Percentiles rank a stretch among this genome's conserved stretches.
phyloP scores from a whole-genome alignment of 2,329 filamentous ascomycete genomes.

The Monosporascus sp. region DNA sequence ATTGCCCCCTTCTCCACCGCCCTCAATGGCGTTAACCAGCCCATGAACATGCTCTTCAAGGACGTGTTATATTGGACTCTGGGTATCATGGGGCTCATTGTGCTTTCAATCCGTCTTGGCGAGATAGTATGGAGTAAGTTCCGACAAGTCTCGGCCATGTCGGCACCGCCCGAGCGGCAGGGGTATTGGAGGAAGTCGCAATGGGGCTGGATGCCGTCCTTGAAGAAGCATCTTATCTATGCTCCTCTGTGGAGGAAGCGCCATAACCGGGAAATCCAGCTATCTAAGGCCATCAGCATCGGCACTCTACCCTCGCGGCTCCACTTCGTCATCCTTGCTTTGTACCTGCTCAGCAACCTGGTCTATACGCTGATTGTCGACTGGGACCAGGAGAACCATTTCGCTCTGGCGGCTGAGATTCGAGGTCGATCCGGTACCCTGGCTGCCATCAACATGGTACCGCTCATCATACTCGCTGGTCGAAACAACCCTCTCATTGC shows the following conservation, averaged over 20 bases:
- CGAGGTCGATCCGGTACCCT: conserved; percentile 81
- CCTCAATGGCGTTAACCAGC: conserved; percentile 56
- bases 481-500: conserved; percentile 90
- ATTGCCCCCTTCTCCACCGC: conserved; percentile 51
- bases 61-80: conserved; percentile 56
- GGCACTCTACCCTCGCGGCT: conserved; percentile 62
- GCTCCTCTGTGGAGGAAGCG: conserved; percentile 60
- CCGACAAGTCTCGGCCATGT: conserved; percentile 56
- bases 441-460: conserved; percentile 84
- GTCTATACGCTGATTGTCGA: conserved; percentile 58
- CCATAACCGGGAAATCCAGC: conserved; percentile 61
- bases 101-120: conserved; percentile 47
- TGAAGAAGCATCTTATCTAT: conserved; percentile 59
- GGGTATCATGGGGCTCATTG: conserved; percentile 47
- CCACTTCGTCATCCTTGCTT: conserved; percentile 50
- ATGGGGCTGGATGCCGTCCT: conserved; percentile 53
- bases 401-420: conserved; percentile 69
- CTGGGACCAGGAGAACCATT: conserved; percentile 52
- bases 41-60: conserved; percentile 51
- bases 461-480: conserved; percentile 79
- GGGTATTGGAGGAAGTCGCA: conserved; percentile 54
- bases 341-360: conserved; percentile 56
- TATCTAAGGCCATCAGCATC: conserved; percentile 50
- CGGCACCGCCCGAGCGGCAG: conserved; percentile 44
- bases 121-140: conserved; percentile 52